phyloP scores from a whole-genome alignment of 805 yeast genomes.

The Metschnikowia similis region DNA sequence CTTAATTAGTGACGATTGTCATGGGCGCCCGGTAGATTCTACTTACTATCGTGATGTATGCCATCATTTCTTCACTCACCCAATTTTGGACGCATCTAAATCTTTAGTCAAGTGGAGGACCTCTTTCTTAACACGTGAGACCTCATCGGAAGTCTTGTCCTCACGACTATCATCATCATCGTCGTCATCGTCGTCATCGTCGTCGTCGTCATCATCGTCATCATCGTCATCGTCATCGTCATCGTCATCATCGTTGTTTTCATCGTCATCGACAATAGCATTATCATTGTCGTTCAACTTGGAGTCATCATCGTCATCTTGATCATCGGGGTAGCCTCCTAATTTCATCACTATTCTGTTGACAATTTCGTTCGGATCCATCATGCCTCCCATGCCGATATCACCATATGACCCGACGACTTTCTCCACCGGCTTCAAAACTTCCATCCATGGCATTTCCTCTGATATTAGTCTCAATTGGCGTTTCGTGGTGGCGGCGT shows the following conservation, averaged over 20 bases:
- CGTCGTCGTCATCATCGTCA: conserved; percentile 44
- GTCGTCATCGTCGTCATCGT: conserved; percentile 41
- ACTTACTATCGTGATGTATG: not conserved
- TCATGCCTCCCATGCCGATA: conserved; percentile 99
- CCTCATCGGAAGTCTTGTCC: conserved; percentile 9
- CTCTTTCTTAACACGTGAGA: conserved; percentile 12
- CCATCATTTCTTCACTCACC: not conserved
- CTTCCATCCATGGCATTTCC: conserved; percentile 93
- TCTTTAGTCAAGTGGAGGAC: conserved; percentile 7
- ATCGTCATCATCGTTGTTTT: conserved; percentile 27
- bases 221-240: conserved; percentile 34
- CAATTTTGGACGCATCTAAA: conserved; percentile 4
- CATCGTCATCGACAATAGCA: conserved; percentile 22
- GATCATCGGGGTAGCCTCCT: conserved; percentile 48
- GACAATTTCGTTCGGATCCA: conserved; percentile 94
- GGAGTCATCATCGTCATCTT: conserved; percentile 47
- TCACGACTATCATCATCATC: conserved; percentile 16
- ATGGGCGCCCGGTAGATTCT: not conserved
- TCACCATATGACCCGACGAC: conserved; percentile 92
- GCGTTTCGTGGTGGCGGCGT: conserved; percentile 80
- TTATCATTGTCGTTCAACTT: conserved; percentile 37
- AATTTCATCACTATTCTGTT: conserved; percentile 74
- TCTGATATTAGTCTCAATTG: conserved; percentile 74
- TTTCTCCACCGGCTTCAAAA: conserved; percentile 92
- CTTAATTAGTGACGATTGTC: not conserved